Evolutionary conservation across 2,329 filamentous ascomycete species (phyloP).

Genomic region (Cucurbitaria berberidis): DNA sequence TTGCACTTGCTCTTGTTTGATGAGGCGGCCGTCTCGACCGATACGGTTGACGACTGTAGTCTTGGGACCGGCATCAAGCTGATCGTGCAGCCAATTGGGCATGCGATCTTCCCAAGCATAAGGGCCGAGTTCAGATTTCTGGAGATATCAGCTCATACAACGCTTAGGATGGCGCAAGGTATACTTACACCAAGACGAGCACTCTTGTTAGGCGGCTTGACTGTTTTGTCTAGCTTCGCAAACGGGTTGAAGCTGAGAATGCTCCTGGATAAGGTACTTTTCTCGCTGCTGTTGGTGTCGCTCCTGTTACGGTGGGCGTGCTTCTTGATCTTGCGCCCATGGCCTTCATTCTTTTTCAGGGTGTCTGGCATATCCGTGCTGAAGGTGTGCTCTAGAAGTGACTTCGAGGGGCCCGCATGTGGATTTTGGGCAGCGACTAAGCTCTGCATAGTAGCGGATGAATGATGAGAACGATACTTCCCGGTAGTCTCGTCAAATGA

Average conservation of each 20-base stretch:
- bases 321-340: constrained; percentile 31
- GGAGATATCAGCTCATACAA: constrained; percentile 18
- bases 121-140: constrained; percentile 55
- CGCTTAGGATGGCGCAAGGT: neutral
- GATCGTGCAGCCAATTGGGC: constrained; percentile 52
- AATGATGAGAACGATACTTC: constrained; percentile 43
- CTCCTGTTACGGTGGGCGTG: constrained; percentile 31
- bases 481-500: constrained; percentile 44
- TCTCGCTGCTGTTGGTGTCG: constrained; percentile 39
- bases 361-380: constrained; percentile 25
- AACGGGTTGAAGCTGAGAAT: constrained; percentile 46
- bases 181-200: constrained; percentile 45
- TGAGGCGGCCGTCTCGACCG: constrained; percentile 50
- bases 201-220: constrained; percentile 39
- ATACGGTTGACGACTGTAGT: constrained; percentile 50
- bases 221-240: constrained; percentile 29
- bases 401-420: constrained; percentile 19
- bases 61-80: constrained; percentile 50
- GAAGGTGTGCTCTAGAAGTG: constrained; percentile 32
- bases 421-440: constrained; percentile 18
- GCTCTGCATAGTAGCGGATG: constrained; percentile 40
- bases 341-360: constrained; percentile 20
- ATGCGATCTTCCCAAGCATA: constrained; percentile 55
- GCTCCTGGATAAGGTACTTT: constrained; percentile 44
- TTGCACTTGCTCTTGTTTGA: constrained; percentile 50